These are phyloP conservation scores for Cercospora beticola DNA, from an alignment of 2,329 filamentous ascomycete genomes.

Conservation along the genomic window DNA sequence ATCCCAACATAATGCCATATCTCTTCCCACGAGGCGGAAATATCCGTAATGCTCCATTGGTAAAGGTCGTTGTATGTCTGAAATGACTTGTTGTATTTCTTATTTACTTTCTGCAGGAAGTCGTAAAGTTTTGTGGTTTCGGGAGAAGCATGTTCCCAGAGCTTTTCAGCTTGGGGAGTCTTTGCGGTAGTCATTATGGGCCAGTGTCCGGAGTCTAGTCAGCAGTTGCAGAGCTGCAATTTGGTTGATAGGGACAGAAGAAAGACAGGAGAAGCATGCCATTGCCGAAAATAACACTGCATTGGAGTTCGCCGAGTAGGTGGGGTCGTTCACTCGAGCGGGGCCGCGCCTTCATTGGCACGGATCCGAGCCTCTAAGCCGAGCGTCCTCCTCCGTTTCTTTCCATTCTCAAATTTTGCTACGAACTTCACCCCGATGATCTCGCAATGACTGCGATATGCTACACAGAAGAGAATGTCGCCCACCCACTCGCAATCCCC, in stretches of 20 bases:
- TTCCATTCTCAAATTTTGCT: not conserved
- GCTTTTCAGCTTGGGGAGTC: constrained; percentile 21
- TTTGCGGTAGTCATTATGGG: constrained; percentile 4
- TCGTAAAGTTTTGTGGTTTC: constrained; percentile 46
- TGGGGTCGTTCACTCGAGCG: constrained; percentile 8
- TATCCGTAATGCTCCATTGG: constrained; percentile 77
- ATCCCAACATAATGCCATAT: constrained; percentile 82
- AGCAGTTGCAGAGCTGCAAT: not conserved
- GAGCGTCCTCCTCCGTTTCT: not conserved
- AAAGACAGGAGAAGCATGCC: not conserved
- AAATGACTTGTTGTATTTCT: constrained; percentile 63
- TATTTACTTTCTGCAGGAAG: constrained; percentile 61
- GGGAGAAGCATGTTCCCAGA: constrained; percentile 44
- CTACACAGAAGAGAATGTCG: constrained; percentile 23
- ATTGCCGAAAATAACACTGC: not conserved
- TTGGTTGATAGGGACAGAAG: not conserved
- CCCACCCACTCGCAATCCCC: constrained; percentile 28
- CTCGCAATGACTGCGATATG: not conserved
- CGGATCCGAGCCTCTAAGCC: not conserved
- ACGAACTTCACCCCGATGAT: not conserved
- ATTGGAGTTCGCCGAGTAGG: constrained; percentile 1
- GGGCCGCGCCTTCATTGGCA: not conserved
- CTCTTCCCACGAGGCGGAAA: constrained; percentile 78
- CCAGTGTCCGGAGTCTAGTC: not conserved
- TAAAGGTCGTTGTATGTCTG: constrained; percentile 72